Conservation (phyloP, 768 basidiomycete species). For the Leccinum variicolor region DNA sequence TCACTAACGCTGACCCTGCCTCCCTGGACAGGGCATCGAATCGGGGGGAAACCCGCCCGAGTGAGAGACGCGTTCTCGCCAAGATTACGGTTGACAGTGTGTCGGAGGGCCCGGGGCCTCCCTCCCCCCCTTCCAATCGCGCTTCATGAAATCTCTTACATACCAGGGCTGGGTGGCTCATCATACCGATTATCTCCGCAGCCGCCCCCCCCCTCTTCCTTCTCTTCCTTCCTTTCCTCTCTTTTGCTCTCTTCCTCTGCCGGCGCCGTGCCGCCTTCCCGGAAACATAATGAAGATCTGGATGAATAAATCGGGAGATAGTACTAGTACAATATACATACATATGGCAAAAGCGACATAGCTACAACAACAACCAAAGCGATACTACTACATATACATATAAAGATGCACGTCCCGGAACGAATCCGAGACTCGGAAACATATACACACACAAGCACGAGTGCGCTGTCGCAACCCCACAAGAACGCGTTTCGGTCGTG, state of each 20-base stretch:
- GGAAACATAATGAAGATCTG: not conserved
- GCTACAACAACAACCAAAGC: conserved; percentile 8
- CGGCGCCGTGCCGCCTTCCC: not conserved
- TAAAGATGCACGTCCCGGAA: not conserved
- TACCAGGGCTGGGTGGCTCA: not conserved
- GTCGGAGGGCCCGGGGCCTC: not conserved
- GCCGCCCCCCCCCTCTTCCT: not conserved
- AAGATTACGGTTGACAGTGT: not conserved
- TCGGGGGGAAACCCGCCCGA: not conserved
- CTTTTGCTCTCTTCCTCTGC: not conserved
- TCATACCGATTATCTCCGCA: conserved; percentile 7
- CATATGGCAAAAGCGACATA: not conserved
- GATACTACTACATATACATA: not conserved
- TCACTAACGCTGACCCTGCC: not conserved
- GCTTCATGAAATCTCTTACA: conserved; percentile 2
- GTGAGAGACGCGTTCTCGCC: not conserved
- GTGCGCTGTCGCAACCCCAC: not conserved
- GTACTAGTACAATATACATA: conserved; percentile 10
- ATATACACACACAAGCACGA: not conserved
- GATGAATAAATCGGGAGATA: conserved; percentile 1
- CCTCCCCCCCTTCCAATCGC: not conserved
- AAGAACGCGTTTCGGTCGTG: not conserved
- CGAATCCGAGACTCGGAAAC: not conserved
- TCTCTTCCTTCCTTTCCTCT: not conserved
- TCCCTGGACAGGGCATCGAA: not conserved